phyloP scores from a whole-genome alignment of 495 filamentous ascomycete species.

The Bryoglossum gracile region DNA sequence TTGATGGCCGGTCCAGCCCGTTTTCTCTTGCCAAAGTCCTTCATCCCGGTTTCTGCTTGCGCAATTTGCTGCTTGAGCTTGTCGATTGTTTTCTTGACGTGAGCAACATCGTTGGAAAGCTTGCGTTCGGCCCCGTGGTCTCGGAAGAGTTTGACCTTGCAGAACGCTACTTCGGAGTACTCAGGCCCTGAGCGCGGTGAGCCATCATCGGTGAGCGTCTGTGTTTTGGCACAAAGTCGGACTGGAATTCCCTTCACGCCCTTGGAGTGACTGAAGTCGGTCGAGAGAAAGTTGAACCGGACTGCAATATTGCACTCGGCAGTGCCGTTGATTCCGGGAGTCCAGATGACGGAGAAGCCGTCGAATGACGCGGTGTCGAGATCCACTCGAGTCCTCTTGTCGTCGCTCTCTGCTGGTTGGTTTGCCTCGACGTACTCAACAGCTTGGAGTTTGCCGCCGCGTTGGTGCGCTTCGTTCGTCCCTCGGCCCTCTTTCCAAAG shows the following conservation, averaged over 20 bases:
- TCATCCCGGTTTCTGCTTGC: slow-evolving; percentile 81
- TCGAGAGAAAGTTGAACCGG: slow-evolving; percentile 96
- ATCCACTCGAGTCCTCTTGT: slow-evolving; percentile 65
- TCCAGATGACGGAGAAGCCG: slow-evolving; percentile 88
- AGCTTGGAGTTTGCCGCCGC: slow-evolving; percentile 79
- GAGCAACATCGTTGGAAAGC: slow-evolving; percentile 85
- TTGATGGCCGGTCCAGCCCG: slow-evolving; percentile 52
- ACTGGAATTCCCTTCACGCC: slow-evolving; percentile 96
- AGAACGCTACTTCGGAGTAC: slow-evolving; percentile 71
- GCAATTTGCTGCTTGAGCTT: slow-evolving; percentile 88
- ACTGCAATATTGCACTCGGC: slow-evolving; percentile 77
- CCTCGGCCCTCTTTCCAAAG: slow-evolving; percentile 94
- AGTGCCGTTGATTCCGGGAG: slow-evolving; percentile 50
- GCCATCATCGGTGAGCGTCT: slow-evolving; percentile 43
- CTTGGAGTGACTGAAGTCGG: slow-evolving; percentile 97
- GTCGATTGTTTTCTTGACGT: slow-evolving; percentile 89
- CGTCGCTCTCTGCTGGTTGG: slow-evolving; percentile 60
- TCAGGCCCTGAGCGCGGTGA: slow-evolving; percentile 35
- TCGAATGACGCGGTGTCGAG: slow-evolving; percentile 82
- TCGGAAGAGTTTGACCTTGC: slow-evolving; percentile 93
- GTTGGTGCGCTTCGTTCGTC: slow-evolving; percentile 79
- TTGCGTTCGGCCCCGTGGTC: slow-evolving; percentile 96
- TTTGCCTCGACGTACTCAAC: slow-evolving; percentile 86
- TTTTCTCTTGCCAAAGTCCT: slow-evolving; percentile 84
- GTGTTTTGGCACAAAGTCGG: slow-evolving; percentile 83